A percentile compares a stretch with the other conserved stretches of the same genome.
Conservation (phyloP, 2,329 filamentous ascomycete species). For the Hypocrella siamensis region DNA sequence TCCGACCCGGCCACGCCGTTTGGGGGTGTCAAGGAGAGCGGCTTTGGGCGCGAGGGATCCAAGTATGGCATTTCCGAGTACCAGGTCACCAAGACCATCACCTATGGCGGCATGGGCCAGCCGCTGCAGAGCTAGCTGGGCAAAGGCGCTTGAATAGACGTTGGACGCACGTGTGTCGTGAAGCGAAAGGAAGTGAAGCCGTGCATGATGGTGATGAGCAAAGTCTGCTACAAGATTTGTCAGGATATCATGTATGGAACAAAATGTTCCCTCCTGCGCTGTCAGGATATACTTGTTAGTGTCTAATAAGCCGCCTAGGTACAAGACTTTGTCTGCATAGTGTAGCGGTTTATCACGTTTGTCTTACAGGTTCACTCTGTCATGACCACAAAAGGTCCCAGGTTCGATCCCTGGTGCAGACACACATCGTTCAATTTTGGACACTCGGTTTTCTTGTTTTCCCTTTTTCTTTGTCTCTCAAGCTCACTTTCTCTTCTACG, state of each 20-base stretch:
- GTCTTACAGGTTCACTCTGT: conserved; percentile 16
- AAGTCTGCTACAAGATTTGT: neutral
- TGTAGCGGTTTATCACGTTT: conserved; percentile 23
- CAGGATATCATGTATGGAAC: too few species aligned
- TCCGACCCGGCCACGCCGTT: conserved; percentile 47
- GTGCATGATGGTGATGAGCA: neutral
- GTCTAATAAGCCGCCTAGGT: neutral
- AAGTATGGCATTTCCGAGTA: conserved; percentile 68
- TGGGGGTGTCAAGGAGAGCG: conserved; percentile 70
- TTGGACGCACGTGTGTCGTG: neutral
- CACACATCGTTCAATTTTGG: conserved; percentile 9
- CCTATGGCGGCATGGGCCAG: conserved; percentile 38
- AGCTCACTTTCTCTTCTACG: too few species aligned
- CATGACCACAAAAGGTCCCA: conserved; percentile 22
- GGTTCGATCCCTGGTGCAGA: conserved; percentile 28
- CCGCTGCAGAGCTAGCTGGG: conserved; percentile 27
- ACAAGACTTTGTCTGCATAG: conserved; percentile 7
- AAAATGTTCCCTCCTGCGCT: too few species aligned
- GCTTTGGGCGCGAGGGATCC: conserved; percentile 66
- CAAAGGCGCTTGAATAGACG: too few species aligned
- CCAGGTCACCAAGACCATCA: conserved; percentile 51
- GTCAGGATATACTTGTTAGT: too few species aligned
- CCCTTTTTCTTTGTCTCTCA: neutral
- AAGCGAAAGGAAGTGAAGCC: neutral
- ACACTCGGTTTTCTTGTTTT: conserved; percentile 1